phyloP scores from a whole-genome alignment of 345 rosid species.

The sweet orange (Citrus sinensis) region DNA sequence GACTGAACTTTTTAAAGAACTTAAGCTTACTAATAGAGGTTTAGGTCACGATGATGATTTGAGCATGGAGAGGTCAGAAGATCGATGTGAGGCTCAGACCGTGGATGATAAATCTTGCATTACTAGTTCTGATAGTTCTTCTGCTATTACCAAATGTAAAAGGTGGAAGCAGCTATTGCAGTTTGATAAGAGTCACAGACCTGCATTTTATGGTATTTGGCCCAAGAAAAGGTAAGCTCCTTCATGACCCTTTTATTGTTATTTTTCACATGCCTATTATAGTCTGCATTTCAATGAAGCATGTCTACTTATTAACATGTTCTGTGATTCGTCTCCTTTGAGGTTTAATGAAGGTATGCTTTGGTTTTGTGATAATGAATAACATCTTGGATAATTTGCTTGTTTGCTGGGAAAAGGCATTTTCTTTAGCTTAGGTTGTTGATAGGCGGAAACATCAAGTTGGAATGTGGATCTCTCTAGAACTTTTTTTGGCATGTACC shows the following conservation, averaged over 20 bases:
- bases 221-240: conserved; percentile 67
- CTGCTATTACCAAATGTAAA: conserved; percentile 32
- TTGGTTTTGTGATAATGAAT: neutral
- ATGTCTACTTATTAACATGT: neutral
- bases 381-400: neutral
- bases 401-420: neutral
- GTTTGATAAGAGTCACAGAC: conserved; percentile 82
- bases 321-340: neutral
- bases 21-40: conserved; percentile 55
- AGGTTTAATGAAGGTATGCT: neutral
- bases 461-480: neutral
- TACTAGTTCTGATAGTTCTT: conserved; percentile 23
- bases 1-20: conserved; percentile 55
- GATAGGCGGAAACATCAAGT: neutral
- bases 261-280: neutral
- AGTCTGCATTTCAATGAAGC: neutral
- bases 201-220: conserved; percentile 95
- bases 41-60: conserved; percentile 36
- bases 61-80: conserved; percentile 50
- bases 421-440: neutral
- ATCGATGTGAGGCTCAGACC: conserved; percentile 42
- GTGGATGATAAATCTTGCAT: conserved; percentile 26
- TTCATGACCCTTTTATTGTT: neutral
- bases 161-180: conserved; percentile 68
- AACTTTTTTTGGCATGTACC: neutral